Evolutionary conservation across 305 asterid species (phyloP), one percentile per base, ranked within the genome.

Genomic region (Fraxinus sp.): DNA sequence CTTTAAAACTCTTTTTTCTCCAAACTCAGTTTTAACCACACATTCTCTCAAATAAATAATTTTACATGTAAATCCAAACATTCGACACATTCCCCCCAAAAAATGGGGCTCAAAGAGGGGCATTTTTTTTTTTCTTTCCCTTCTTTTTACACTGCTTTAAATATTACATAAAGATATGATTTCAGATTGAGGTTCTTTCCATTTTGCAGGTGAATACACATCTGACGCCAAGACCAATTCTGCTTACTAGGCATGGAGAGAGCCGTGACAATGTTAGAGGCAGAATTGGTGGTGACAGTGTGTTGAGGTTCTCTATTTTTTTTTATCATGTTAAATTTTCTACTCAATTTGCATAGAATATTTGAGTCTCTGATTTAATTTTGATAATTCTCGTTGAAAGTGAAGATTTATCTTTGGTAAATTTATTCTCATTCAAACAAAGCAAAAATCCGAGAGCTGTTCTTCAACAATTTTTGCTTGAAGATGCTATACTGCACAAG

Each of bases 191-290:
- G 64, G 35, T 81, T 71, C 49, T 7, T 77, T 30, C 72, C 72
- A 16, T 77, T 70, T 88, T 87, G 83, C 92, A 96, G 99, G 99
- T 96, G 80, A 96, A 96, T 85, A 95, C 98, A 68, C 99, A 96
- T 88, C 91, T 96, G 86, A 96, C 98, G 22, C 99, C 99, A 75
- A 98, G 99, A 62, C 99, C 99, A 86, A 96, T 96, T 83, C 88
- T 96, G 87, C 98, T 96, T 37, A 96, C 99, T 59, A 90, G 99
- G 90, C 99, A 96, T 83, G 99, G 99, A 84, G 99, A 96, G 92
- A 96, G 99, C 91, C 90, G 87, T 46, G 89, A 92, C 85, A 96
- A 96, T 87, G 98, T 96, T 85, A 92, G 98, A 93, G 97, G 96
- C 79, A 95, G 98, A 85, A 96, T 96, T 82, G 99, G 98, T 35